Base-by-base conservation (phyloP, 805 yeast species). In the Torulaspora indica region DNA sequence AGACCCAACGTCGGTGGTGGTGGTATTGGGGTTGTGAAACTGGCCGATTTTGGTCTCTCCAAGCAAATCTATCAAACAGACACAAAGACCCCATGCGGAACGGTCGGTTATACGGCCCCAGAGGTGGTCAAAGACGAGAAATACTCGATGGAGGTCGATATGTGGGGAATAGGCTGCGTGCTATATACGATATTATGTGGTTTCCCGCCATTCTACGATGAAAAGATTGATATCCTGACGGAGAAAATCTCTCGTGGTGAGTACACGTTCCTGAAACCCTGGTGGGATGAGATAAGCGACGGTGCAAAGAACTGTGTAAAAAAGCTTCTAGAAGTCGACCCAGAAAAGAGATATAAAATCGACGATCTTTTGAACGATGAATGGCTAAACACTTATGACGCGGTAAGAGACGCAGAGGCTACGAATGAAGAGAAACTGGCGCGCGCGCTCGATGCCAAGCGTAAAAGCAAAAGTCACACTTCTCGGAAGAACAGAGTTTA, bases 121-220 rank as follows among this genome's bases (percentile, higher is more conserved):
- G 98, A 93, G 66, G 91, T 93, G 55, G 98, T 93, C 32, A 81
- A 84, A 52, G 98, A 93, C 64, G 95, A 90, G 69, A 75, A 81
- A 37, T 93, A 93, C 61, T 85, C 96, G 1, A 88, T 86, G 69
- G 84, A 89, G 51, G 98, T 93, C 29, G 98, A 93, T 63, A 87
- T 93, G 93, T 93, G 98, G 98, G 97, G 97, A 4, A 72, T 93
- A 43, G 98, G 98, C 0, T 93, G 98, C 68, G 96, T 93, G 0
- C 68, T 93, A 43, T 93, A 93, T 61, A 93, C 98, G 0, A 71
- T 93, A 34, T 70, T 93, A 28, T 93, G 98, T 69, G 98, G 98
- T 3, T 93, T 93, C 68, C 98, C 98, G 1, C 98, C 98, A 4
- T 93, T 93, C 61, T 93, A 89, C 65, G 91, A 86, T 54, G 76